Evolutionary conservation across 495 filamentous ascomycete genomes (phyloP).

Genomic region (Thermothielavioides terrestris): DNA sequence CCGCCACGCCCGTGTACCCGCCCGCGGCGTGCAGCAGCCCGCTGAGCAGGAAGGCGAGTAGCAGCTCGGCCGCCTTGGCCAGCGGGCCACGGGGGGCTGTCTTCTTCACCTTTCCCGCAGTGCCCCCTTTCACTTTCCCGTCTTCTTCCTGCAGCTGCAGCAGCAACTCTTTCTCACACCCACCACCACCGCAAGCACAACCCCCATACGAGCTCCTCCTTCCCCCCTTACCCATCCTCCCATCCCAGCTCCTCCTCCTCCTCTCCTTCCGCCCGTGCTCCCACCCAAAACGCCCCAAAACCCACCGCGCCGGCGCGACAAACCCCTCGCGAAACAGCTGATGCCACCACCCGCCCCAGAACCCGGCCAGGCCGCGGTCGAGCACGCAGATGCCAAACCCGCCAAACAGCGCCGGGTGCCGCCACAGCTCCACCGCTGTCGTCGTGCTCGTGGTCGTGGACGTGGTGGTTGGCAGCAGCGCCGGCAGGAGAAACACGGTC

Average conservation of each 20-base stretch:
- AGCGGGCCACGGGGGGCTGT: slow-evolving; percentile 27
- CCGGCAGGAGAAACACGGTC: not conserved
- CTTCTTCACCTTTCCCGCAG: not conserved
- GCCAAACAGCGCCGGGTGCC: slow-evolving; percentile 58
- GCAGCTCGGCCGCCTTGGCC: not conserved
- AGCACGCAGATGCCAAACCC: slow-evolving; percentile 43
- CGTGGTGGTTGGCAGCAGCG: too few species aligned
- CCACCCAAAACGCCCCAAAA: too few species aligned
- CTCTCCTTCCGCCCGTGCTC: not conserved
- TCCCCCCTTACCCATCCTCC: too few species aligned
- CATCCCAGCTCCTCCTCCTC: not conserved
- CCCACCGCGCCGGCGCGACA: slow-evolving; percentile 42
- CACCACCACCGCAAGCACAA: too few species aligned
- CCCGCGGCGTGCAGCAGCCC: slow-evolving; percentile 53
- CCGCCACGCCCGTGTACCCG: slow-evolving; percentile 37
- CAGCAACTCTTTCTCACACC: too few species aligned
- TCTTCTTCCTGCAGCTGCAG: too few species aligned
- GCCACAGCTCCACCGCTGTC: slow-evolving; percentile 50
- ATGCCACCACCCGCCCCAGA: slow-evolving; percentile 86
- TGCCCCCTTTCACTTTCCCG: not conserved
- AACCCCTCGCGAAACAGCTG: slow-evolving; percentile 75
- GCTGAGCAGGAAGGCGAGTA: slow-evolving; percentile 49
- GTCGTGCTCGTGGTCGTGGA: not conserved
- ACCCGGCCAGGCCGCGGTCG: slow-evolving; percentile 60
- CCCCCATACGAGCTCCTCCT: too few species aligned